Base-by-base conservation (phyloP, 176 grass and related monocot species). In the Metroxylon sagu region DNA sequence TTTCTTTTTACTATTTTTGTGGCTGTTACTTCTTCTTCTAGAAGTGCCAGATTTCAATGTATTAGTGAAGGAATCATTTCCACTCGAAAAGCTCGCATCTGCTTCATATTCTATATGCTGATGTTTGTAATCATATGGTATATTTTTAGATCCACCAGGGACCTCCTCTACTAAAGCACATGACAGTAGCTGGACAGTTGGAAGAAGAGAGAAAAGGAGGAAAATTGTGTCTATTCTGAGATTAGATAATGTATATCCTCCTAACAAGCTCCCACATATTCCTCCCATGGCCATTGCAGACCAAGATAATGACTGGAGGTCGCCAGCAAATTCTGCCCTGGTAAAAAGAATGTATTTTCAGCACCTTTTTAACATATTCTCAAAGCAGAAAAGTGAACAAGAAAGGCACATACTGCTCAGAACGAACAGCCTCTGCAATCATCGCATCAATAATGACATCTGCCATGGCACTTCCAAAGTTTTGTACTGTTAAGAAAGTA, bases 361-460 rank as follows among this genome's bases (percentile, higher is more conserved):
- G 17, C 6, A 29, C 26, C 7, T 60, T 60, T n/a, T 18, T 15
- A 17, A 60, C 58, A 60, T 60, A 39, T 28, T 35, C 26, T 28
- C 26, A 60, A 16, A 60, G 31, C 28, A 35, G 6, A 60, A 60
- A 39, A 18, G 17, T 6, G 35, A 60, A 16, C 1, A 54, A 26
- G 18, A 16, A 62, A 70, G 39, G 49, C 56, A 66, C 68, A 65
- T 68, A 90, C 87, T 60, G 82, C 14, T 76, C 79, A 43, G 72
- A 62, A 18, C 75, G 71, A 82, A 90, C 79, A 56, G 87, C 79
- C 74, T 90, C 87, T 12, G 87, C 82, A 71, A 90, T 75, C 87
- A 90, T 90, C 54, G 87, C 87, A 71, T 90, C 87, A 74, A 85
- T 59, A 74, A 90, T 79, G 71, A 90, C 87, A 77, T 90, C 87